Base-by-base conservation (phyloP, 148 eudicot genomes). In the Oxyria digyna region DNA sequence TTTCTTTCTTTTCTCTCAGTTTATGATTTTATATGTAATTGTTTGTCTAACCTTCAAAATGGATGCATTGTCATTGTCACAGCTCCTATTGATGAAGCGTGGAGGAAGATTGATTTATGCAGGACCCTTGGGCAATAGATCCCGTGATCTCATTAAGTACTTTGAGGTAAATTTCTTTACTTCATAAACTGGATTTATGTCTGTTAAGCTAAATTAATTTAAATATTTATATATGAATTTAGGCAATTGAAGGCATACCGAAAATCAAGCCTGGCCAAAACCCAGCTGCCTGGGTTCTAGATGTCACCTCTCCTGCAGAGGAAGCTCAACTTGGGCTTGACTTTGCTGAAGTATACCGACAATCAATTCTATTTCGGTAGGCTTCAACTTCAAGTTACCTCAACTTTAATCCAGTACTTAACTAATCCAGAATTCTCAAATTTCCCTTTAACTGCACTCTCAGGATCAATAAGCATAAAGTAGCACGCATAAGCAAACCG, bases 241-340 rank as follows among this genome's bases (percentile, higher is more conserved):
- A 59, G 65, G 86, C 83, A n/a, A 76, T 87, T 71, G 55, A 76
- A 79, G 89, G 86, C 74, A 87, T 85, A 35, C 79, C 80, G 4
- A 80, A 73, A 37, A 81, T 85, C 73, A 80, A 76, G 71, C 73
- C 81, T 55, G 89, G 89, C 4, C 80, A 73, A 68, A 87, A 87
- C 72, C 93, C 93, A 52, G 93, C 93, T 72, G 81, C 93, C n/a
- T 87, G 93, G 93, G 80, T 87, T 67, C 81, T 87, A 55, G 93
- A 87, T 64, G 71, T 85, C 68, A 81, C 93, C 70, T 85, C 86
- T 76, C 77, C 87, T 42, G 74, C 87, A 71, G 93, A 83, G 82
- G 93, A 85, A 85, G 74, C 54, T 68, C 89, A 80, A 35, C 78
- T 87, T 32, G 87, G 83, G 37, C 52, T 85, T 1, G 85, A 87